Conservation (phyloP, 1,284 basidiomycete species). For the Boletellus deceptivus region DNA sequence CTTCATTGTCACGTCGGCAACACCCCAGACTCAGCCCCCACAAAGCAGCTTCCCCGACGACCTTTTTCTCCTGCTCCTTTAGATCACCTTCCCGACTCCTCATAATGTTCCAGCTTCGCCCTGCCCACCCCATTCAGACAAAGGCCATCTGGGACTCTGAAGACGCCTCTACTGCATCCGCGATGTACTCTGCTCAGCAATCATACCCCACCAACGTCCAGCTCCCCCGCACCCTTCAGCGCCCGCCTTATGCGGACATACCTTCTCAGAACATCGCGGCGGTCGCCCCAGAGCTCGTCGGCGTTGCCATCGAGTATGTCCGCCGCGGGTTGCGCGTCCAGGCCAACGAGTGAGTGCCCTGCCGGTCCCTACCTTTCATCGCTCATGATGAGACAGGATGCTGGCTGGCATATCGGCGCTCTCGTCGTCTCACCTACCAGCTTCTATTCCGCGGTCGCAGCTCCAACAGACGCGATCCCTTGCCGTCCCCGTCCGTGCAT, state of each 20-base stretch:
- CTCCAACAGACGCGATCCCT: constrained; percentile 43
- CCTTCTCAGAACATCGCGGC: constrained; percentile 50
- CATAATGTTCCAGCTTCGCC: constrained; percentile 36
- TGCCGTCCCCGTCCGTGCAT: constrained; percentile 42
- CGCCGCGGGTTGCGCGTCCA: constrained; percentile 50
- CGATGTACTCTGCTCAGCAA: constrained; percentile 32
- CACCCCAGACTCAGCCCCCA: constrained; percentile 19
- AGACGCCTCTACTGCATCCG: constrained; percentile 23
- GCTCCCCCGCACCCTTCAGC: constrained; percentile 55
- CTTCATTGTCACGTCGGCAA: constrained; percentile 11
- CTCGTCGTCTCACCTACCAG: constrained; percentile 48
- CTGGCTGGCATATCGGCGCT: constrained; percentile 48
- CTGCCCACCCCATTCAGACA: constrained; percentile 35
- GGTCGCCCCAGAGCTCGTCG: constrained; percentile 53
- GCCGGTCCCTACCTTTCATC: constrained; percentile 3
- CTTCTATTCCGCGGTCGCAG: constrained; percentile 46
- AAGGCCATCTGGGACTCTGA: constrained; percentile 37
- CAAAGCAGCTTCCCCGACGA: constrained; percentile 18
- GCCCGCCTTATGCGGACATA: constrained; percentile 53
- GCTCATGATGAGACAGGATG: constrained; percentile 40
- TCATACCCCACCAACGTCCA: constrained; percentile 42
- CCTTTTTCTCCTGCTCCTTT: constrained; percentile 22
- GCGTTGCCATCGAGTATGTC: constrained; percentile 60
- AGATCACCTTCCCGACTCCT: constrained; percentile 16
- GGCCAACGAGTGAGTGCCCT: constrained; percentile 46